Evolutionary conservation across 768 basidiomycete species (phyloP).

Genomic region (Suillus subluteus): DNA sequence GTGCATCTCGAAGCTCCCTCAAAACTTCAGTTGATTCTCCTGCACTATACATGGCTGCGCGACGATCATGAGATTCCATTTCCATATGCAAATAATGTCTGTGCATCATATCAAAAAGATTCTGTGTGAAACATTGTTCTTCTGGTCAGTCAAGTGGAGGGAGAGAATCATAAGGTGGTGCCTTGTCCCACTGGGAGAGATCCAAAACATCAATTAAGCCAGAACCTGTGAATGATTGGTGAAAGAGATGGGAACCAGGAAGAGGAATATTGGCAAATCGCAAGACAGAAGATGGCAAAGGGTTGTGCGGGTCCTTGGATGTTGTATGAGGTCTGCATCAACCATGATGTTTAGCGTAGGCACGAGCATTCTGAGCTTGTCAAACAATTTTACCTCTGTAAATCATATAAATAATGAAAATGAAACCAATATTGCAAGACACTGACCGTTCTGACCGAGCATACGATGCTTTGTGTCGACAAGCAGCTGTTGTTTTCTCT

Average conservation of each 20-base stretch:
- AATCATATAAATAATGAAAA: no score
- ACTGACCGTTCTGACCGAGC: no score
- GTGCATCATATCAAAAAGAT: not conserved
- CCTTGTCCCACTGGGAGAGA: constrained; percentile 7
- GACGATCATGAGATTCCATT: not conserved
- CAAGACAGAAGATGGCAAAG: no score
- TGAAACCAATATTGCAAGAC: no score
- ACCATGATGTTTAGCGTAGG: no score
- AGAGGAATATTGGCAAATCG: not conserved
- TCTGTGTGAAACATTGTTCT: constrained; percentile 1
- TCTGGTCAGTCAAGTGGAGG: not conserved
- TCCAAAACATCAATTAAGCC: not conserved
- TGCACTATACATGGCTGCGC: not conserved
- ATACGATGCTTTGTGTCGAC: no score
- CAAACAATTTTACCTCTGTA: no score
- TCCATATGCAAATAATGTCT: not conserved
- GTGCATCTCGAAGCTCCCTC: not conserved
- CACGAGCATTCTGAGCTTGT: no score
- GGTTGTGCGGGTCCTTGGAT: no score
- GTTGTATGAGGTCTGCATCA: no score
- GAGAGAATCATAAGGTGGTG: not conserved
- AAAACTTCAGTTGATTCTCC: not conserved
- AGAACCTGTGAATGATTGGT: not conserved
- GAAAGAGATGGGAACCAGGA: constrained; percentile 1
- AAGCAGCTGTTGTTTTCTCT: no score